phyloP scores from a whole-genome alignment of 768 basidiomycete genomes.

The Serendipita sp. region DNA sequence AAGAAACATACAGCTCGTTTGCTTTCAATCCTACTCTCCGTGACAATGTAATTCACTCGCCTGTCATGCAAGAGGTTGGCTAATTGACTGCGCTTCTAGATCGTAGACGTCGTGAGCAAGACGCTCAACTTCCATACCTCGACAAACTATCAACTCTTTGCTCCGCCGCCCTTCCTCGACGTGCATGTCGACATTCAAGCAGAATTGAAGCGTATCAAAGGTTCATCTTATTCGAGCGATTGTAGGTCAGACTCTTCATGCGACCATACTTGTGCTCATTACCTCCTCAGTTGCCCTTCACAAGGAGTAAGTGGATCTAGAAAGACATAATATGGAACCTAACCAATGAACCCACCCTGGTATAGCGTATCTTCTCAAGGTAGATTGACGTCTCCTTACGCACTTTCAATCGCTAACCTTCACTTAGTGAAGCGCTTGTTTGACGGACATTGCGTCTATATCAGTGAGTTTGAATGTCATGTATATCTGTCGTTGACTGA shows the following conservation, averaged over 20 bases:
- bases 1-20: conserved; percentile 19
- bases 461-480: background rate
- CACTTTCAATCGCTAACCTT: background rate
- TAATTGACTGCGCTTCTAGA: conserved; percentile 19
- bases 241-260: conserved; percentile 22
- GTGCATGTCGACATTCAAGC: conserved; percentile 40
- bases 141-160: conserved; percentile 40
- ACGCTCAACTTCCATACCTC: conserved; percentile 46
- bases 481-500: background rate
- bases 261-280: background rate
- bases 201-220: conserved; percentile 33
- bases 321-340: background rate
- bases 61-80: background rate
- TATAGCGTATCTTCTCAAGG: background rate
- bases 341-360: background rate
- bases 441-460: conserved; percentile 6
- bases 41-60: conserved; percentile 27
- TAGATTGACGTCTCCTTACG: background rate
- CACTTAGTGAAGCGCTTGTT: background rate
- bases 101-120: conserved; percentile 40
- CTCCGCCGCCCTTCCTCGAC: conserved; percentile 37
- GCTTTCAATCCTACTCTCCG: conserved; percentile 31
- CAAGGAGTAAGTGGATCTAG: background rate
- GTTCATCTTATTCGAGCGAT: conserved; percentile 30
- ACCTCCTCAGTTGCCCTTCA: background rate